A percentile compares a stretch with the other conserved stretches of the same genome.
These are phyloP conservation scores for Inga leiocalycina DNA, from an alignment of 306 rosid species.

Conservation along the genomic window DNA sequence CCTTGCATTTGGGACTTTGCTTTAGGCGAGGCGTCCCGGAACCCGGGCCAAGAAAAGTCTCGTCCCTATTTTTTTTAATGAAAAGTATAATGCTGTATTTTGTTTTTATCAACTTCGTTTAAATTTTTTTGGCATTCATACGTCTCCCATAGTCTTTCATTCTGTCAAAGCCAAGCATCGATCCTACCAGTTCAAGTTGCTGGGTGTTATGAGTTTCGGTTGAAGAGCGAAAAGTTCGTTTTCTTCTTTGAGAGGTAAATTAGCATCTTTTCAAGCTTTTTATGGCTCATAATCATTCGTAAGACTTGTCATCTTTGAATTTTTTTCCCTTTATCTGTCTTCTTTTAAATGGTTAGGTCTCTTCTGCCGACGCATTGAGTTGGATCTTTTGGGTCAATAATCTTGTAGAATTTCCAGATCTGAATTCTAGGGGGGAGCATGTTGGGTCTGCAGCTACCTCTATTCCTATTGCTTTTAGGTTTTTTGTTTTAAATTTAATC, in stretches of 20 bases:
- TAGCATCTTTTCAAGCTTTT: slow-evolving; percentile 1
- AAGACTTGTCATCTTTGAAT: background rate
- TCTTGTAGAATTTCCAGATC: slow-evolving; percentile 35
- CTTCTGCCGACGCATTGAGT: background rate
- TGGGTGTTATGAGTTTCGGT: slow-evolving; percentile 4
- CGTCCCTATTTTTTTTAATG: slow-evolving; percentile 3
- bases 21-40: slow-evolving; percentile 25
- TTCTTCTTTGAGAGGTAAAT: slow-evolving; percentile 24
- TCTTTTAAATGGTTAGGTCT: slow-evolving; percentile 1
- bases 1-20: background rate
- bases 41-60: slow-evolving; percentile 43
- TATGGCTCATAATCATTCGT: background rate
- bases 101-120: slow-evolving; percentile 12
- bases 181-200: slow-evolving; percentile 11
- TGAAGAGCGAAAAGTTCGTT: slow-evolving; percentile 18
- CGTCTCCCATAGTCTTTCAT: slow-evolving; percentile 25
- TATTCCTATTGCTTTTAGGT: background rate
- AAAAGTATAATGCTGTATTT: background rate
- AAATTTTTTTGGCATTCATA: background rate
- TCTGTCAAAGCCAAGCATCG: slow-evolving; percentile 30
- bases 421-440: slow-evolving; percentile 32
- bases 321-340: background rate
- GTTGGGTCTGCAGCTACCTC: slow-evolving; percentile 10
- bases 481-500: background rate
- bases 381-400: slow-evolving; percentile 15